Evolutionary conservation across 2,329 filamentous ascomycete species (phyloP).

Genomic region (Chlorencoelia australis): DNA sequence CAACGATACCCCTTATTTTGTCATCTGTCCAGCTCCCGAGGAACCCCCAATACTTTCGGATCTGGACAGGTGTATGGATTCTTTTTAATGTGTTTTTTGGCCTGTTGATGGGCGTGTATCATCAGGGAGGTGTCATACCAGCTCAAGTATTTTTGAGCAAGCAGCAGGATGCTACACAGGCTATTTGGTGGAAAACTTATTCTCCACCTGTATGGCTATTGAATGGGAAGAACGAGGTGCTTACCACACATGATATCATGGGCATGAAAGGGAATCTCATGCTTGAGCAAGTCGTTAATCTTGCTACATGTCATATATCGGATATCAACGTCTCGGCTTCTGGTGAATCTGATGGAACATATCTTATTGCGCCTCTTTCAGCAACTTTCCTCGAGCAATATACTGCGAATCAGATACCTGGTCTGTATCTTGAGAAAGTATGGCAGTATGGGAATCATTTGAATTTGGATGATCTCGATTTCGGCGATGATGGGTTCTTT

Average conservation of each 20-base stretch:
- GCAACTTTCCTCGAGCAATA: conserved; percentile 60
- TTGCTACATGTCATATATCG: conserved; percentile 52
- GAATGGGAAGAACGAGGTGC: conserved; percentile 61
- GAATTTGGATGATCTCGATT: conserved; percentile 73
- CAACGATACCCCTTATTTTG: conserved; percentile 65
- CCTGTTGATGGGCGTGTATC: conserved; percentile 68
- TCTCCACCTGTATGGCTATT: conserved; percentile 73
- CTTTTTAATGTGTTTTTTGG: conserved; percentile 60
- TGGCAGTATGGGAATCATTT: conserved; percentile 61
- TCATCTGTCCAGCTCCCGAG: conserved; percentile 61
- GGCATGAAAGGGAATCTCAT: conserved; percentile 53
- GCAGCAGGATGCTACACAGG: conserved; percentile 54
- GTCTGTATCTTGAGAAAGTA: conserved; percentile 55
- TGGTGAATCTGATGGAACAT: conserved; percentile 54
- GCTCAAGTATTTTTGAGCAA: conserved; percentile 65
- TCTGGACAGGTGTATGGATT: conserved; percentile 55
- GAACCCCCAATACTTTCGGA: conserved; percentile 36
- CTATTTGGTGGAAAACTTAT: conserved; percentile 77
- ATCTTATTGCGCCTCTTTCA: conserved; percentile 64
- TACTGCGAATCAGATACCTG: conserved; percentile 36
- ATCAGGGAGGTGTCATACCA: conserved; percentile 70
- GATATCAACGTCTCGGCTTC: conserved; percentile 43
- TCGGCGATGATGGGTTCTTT: conserved; percentile 67
- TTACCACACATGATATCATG: conserved; percentile 67
- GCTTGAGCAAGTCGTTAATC: conserved; percentile 44